Conservation (phyloP, 768 basidiomycete species). For the Podaxis carcinomalis region DNA sequence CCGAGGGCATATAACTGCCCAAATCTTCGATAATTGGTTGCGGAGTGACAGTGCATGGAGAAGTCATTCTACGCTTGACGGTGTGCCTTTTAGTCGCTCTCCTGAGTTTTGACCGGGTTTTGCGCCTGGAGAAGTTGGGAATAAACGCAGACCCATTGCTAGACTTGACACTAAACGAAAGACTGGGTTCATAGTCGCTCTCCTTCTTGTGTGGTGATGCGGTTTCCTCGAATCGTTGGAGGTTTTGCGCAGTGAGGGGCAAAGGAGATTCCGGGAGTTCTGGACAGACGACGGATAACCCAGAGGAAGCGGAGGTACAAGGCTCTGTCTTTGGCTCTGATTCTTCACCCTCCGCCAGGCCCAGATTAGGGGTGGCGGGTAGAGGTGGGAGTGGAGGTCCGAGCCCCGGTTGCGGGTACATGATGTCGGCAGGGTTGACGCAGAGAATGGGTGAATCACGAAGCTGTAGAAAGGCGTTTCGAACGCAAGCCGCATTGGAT, state of each 20-base stretch:
- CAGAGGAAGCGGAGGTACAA: not conserved
- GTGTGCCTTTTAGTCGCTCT: not conserved
- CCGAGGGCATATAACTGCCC: not conserved
- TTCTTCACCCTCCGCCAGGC: not conserved
- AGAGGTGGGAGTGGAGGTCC: not conserved
- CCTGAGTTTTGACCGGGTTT: not conserved
- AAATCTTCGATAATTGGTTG: slow-evolving; percentile 13
- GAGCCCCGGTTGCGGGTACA: slow-evolving; percentile 15
- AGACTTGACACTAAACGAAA: slow-evolving; percentile 21
- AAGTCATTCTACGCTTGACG: slow-evolving; percentile 19
- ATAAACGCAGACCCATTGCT: slow-evolving; percentile 25
- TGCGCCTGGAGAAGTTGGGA: not conserved
- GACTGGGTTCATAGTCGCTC: slow-evolving; percentile 24
- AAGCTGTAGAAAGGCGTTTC: slow-evolving; percentile 17
- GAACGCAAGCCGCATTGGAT: slow-evolving; percentile 15
- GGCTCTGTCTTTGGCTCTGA: not conserved
- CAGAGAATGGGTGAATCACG: slow-evolving; percentile 16
- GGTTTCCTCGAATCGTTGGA: not conserved
- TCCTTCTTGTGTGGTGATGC: not conserved
- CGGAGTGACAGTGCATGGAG: slow-evolving; percentile 3
- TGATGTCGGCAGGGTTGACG: slow-evolving; percentile 29
- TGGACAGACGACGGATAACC: not conserved
- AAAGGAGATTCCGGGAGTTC: not conserved
- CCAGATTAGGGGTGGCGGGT: not conserved
- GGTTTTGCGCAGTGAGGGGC: not conserved